Evolutionary conservation across 2,329 filamentous ascomycete genomes (phyloP).

Genomic region (Ceratocystiopsis brevicomis): DNA sequence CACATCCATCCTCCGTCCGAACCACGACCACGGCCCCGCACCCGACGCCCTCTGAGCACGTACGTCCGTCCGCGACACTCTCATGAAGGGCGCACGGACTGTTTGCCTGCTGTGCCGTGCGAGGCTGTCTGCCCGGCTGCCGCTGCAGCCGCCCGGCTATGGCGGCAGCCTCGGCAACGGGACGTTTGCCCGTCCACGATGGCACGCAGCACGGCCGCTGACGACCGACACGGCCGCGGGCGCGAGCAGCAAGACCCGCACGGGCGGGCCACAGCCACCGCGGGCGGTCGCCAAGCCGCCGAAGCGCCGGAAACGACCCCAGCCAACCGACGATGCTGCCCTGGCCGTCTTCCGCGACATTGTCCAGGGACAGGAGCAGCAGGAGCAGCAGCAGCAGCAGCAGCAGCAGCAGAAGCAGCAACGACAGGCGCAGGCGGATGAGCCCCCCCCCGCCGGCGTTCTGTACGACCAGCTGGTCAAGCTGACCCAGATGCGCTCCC

Average conservation of each 20-base stretch:
- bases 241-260: no score
- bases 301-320: neutral
- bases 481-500: conserved; percentile 13
- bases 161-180: neutral
- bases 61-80: no score
- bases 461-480: conserved; percentile 14
- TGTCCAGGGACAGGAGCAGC: conserved; percentile 4
- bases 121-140: conserved; percentile 1
- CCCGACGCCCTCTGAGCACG: no score
- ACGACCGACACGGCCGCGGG: neutral
- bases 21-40: no score
- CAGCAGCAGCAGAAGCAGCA: no score
- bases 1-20: no score
- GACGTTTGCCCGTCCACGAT: conserved; percentile 1
- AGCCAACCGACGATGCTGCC: conserved; percentile 3
- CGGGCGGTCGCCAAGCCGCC: no score
- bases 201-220: neutral
- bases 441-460: conserved; percentile 3
- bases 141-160: neutral
- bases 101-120: conserved; percentile 9
- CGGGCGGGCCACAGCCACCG: no score
- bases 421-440: no score
- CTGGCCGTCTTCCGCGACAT: conserved; percentile 10
- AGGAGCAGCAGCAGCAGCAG: neutral
- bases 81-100: conserved; percentile 9